Base-by-base conservation (phyloP, 805 yeast species). In the Torulaspora delbrueckii region DNA sequence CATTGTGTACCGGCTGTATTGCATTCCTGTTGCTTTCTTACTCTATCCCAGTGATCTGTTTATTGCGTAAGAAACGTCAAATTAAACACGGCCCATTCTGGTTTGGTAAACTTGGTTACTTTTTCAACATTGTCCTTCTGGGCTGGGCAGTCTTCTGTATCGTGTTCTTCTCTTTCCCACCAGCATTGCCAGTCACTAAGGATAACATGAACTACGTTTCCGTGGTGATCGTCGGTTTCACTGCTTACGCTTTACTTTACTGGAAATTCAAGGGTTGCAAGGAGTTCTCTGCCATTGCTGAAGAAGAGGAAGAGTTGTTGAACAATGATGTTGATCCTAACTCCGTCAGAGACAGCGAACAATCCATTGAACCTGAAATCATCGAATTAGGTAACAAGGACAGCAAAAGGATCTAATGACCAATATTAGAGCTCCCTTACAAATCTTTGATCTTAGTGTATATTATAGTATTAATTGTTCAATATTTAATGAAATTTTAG, bases 161-260 rank as follows among this genome's bases (percentile, higher is more conserved):
- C 4, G 73, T 81, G 2, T 78, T 83, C 63, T 82, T 76, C 68
- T 78, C 80, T 37, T 77, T 83, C 69, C 89, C 90, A 25, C 66
- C 78, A 22, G 68, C 67, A 8, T 71, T 78, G 75, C 90, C 89
- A 2, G 88, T 74, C 2, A 69, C 72, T 2, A 74, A 72, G 28
- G 75, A 77, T 33, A 72, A 74, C 51, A 84, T 84, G 89, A 84
- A 84, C 60, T 84, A 84, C 54, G 80, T 81, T 12, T 62, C 76
- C 26, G 84, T 75, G 7, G 84, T 78, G 14, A 67, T 75, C 47
- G 76, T 66, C 16, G 79, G 79, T 8, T 74, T 69, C 56, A 56
- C 70, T 4, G 9, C 67, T 0, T 78, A 73, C 56, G 60, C 76
- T 27, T 48, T 78, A 1, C 45, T 69, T 4, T 81, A 80, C 58